Conservation (phyloP, 768 basidiomycete genomes). For the Tulasnella sp. region DNA sequence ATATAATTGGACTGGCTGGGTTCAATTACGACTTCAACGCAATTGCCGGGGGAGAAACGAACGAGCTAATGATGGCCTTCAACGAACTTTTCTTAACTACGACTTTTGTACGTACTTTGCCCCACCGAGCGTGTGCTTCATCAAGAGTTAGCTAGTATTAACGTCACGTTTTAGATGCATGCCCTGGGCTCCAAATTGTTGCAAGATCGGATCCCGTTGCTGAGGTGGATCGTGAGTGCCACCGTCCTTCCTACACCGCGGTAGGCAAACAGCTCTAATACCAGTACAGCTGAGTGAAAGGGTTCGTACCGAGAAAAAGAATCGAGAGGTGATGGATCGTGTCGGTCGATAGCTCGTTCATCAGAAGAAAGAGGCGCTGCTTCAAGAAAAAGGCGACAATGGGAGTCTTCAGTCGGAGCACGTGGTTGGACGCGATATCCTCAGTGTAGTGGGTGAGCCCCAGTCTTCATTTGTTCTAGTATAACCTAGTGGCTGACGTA, state of each 20-base stretch:
- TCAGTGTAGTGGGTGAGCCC: constrained; percentile 5
- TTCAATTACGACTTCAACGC: constrained; percentile 31
- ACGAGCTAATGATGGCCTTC: constrained; percentile 29
- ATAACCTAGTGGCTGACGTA: constrained; percentile 44
- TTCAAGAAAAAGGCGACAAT: not conserved
- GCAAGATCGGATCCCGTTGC: not conserved
- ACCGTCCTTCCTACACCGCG: not conserved
- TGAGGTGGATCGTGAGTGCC: not conserved
- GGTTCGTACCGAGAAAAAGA: not conserved
- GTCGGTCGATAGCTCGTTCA: not conserved
- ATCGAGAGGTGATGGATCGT: not conserved
- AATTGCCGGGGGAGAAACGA: constrained; percentile 24
- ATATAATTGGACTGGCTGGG: constrained; percentile 24
- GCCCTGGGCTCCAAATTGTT: not conserved
- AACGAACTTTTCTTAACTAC: constrained; percentile 21
- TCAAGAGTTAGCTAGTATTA: too few species aligned
- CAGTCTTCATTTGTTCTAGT: constrained; percentile 16
- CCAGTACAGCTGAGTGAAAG: not conserved
- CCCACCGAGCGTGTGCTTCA: too few species aligned
- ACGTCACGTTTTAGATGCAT: not conserved
- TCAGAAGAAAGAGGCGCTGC: not conserved
- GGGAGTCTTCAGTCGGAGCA: not conserved
- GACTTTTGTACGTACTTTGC: too few species aligned
- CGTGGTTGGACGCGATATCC: not conserved
- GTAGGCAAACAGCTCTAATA: too few species aligned